Evolutionary conservation across 2,329 filamentous ascomycete species (phyloP).

Genomic region (Ophiostoma triangulosporum): DNA sequence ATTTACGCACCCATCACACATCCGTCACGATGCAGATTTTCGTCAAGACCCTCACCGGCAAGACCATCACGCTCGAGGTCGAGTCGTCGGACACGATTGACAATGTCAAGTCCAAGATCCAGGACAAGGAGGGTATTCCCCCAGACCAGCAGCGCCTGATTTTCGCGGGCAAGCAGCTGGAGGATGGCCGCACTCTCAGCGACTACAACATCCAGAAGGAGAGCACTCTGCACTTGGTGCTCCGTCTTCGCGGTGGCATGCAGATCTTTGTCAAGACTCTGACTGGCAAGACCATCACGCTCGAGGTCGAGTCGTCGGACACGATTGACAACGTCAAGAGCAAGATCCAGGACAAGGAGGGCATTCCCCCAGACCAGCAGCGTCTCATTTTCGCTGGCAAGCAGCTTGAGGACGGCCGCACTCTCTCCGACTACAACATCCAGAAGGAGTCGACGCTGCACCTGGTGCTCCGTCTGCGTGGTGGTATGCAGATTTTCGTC

Average conservation of each 20-base stretch:
- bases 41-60: slow-evolving; percentile 57
- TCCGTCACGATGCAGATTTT: slow-evolving; percentile 57
- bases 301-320: slow-evolving; percentile 78
- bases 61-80: slow-evolving; percentile 57
- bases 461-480: slow-evolving; percentile 73
- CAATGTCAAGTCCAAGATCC: slow-evolving; percentile 58
- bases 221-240: slow-evolving; percentile 60
- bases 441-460: slow-evolving; percentile 86
- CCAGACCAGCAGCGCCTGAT: slow-evolving; percentile 59
- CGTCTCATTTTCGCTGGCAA: slow-evolving; percentile 59
- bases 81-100: slow-evolving; percentile 57
- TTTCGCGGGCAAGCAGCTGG: slow-evolving; percentile 57
- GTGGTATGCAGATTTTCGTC: slow-evolving; percentile 82
- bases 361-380: slow-evolving; percentile 85
- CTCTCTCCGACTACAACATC: slow-evolving; percentile 86
- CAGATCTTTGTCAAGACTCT: slow-evolving; percentile 72
- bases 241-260: slow-evolving; percentile 55
- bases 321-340: slow-evolving; percentile 95
- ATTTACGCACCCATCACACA: slow-evolving; percentile 19
- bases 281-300: slow-evolving; percentile 88
- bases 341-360: slow-evolving; percentile 97
- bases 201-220: slow-evolving; percentile 84
- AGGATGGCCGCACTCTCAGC: slow-evolving; percentile 62
- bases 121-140: slow-evolving; percentile 60
- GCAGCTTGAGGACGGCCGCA: slow-evolving; percentile 76